A percentile compares a stretch with the other conserved stretches of the same genome.
Conservation (phyloP, 1,139 yeast species). For the Blastobotrys malaysiensis region DNA sequence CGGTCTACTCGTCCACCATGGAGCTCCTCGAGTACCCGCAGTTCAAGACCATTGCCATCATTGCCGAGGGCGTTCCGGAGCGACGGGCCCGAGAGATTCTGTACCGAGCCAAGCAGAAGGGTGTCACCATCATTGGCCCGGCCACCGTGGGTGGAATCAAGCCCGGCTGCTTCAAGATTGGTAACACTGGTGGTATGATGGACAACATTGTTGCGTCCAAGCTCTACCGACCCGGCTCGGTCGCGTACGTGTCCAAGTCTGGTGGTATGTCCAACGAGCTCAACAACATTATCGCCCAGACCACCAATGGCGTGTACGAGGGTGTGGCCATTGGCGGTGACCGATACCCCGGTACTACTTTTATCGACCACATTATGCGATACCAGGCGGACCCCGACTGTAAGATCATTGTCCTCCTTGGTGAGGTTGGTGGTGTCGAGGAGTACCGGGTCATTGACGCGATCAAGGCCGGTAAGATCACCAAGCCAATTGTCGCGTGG, state of each 20-base stretch:
- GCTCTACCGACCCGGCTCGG: constrained; percentile 45
- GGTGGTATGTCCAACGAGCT: constrained; percentile 48
- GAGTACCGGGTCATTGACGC: constrained; percentile 46
- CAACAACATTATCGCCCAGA: constrained; percentile 42
- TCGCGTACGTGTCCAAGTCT: constrained; percentile 45
- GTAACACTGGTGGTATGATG: constrained; percentile 49
- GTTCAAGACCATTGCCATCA: constrained; percentile 43
- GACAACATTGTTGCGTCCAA: constrained; percentile 45
- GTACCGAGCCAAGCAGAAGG: constrained; percentile 40
- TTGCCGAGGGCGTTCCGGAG: constrained; percentile 47
- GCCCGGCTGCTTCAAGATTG: constrained; percentile 46
- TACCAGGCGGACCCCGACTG: constrained; percentile 43
- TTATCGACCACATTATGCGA: constrained; percentile 43
- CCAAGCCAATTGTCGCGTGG: constrained; percentile 46
- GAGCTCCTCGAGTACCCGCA: constrained; percentile 44
- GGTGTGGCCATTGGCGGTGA: constrained; percentile 47
- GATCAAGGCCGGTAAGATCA: constrained; percentile 40
- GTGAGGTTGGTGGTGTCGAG: constrained; percentile 46
- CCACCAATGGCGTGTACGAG: constrained; percentile 44
- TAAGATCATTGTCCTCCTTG: constrained; percentile 41
- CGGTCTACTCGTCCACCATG: constrained; percentile 44
- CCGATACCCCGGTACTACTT: constrained; percentile 46
- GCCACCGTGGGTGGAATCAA: constrained; percentile 48
- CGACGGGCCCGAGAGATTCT: constrained; percentile 45
- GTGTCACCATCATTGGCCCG: constrained; percentile 44